Evolutionary conservation across 345 rosid species (phyloP).

Genomic region (Noccaea bulbosa): DNA sequence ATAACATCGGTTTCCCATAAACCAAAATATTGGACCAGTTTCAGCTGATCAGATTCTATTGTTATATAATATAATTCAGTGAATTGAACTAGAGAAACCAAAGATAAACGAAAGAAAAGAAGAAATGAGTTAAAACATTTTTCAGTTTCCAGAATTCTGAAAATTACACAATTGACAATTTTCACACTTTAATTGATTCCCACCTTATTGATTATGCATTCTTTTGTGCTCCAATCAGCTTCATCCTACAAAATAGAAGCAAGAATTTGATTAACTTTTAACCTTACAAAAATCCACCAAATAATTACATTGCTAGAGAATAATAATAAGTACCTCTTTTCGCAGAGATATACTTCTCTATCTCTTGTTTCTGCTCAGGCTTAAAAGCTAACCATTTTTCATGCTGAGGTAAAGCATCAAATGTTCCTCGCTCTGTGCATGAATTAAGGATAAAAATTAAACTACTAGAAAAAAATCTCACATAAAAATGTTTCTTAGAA

Average conservation of each 20-base stretch:
- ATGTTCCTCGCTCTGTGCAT: conserved; percentile 51
- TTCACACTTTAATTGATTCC: not conserved
- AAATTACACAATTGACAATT: not conserved
- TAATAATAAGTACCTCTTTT: conserved; percentile 46
- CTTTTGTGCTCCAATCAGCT: conserved; percentile 15
- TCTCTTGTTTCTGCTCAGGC: conserved; percentile 56
- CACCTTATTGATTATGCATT: not conserved
- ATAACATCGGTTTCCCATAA: not conserved
- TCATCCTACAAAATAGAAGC: conserved; percentile 25
- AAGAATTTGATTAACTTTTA: not conserved
- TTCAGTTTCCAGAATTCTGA: not conserved
- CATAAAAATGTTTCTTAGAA: not conserved
- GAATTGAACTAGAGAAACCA: not conserved
- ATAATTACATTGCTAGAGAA: not conserved
- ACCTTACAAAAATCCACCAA: not conserved
- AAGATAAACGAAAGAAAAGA: too few species aligned
- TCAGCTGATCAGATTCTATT: not conserved
- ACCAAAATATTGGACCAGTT: not conserved
- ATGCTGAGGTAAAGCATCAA: conserved; percentile 36
- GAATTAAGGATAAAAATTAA: not conserved
- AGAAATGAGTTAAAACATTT: not conserved
- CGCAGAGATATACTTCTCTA: conserved; percentile 63
- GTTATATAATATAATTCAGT: not conserved
- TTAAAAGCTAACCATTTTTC: conserved; percentile 71
- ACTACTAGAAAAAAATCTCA: not conserved